Evolutionary conservation across 164 flowering plant genomes (phyloP).

Genomic region (Tinospora cordifolia): DNA sequence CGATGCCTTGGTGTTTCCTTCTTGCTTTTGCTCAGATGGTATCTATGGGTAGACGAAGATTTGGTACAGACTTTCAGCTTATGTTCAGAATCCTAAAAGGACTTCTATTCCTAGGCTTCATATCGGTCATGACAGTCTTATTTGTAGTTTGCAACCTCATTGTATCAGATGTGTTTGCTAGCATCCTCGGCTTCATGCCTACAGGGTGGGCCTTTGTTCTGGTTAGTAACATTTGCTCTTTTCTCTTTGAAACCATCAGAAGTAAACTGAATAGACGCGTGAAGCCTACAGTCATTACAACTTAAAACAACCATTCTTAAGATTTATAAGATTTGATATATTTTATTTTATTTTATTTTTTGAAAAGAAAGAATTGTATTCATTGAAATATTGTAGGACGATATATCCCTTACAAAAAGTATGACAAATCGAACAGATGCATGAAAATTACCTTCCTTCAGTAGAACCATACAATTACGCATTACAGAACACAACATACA

Average conservation of each 20-base stretch:
- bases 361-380: too few species aligned
- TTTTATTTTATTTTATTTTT: too few species aligned
- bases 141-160: constrained; percentile 80
- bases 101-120: constrained; percentile 74
- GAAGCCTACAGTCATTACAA: neutral
- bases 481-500: too few species aligned
- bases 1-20: neutral
- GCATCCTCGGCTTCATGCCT: constrained; percentile 79
- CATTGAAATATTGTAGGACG: too few species aligned
- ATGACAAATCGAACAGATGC: too few species aligned
- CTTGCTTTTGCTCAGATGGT: constrained; percentile 54
- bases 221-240: constrained; percentile 38
- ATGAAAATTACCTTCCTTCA: too few species aligned
- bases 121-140: constrained; percentile 77
- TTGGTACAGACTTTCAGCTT: constrained; percentile 88
- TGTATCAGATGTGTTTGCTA: constrained; percentile 60
- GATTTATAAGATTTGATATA: neutral
- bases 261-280: neutral
- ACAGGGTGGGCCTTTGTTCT: constrained; percentile 94
- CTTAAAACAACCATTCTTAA: neutral
- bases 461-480: too few species aligned
- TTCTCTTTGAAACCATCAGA: neutral
- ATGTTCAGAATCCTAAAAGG: constrained; percentile 94
- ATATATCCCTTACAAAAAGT: too few species aligned
- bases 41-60: constrained; percentile 82